Conservation (phyloP, 2,329 filamentous ascomycete genomes). For the Trichoderma afroharzianum region DNA sequence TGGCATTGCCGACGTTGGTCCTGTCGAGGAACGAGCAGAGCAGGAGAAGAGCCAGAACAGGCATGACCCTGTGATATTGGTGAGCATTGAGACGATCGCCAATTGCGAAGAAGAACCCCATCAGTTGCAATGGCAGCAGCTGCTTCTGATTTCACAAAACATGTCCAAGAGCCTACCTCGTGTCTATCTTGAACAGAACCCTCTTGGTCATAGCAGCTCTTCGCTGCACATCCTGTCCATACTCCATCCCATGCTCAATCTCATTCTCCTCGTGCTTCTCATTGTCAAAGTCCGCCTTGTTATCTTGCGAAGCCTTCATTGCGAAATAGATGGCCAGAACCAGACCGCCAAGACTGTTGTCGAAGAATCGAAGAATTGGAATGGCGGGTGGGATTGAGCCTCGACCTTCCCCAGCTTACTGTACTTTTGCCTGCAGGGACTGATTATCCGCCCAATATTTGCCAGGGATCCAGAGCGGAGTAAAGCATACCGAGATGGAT, state of each 20-base stretch:
- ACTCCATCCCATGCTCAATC: conserved; percentile 22
- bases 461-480: background rate
- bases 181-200: conserved; percentile 30
- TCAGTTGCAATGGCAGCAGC: background rate
- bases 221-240: conserved; percentile 15
- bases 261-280: conserved; percentile 22
- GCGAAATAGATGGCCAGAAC: background rate
- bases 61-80: conserved; percentile 49
- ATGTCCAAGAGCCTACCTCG: conserved; percentile 18
- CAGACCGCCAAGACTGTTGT: background rate
- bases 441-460: background rate
- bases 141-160: background rate
- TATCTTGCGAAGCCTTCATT: conserved; percentile 18
- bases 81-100: background rate
- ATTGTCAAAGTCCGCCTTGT: conserved; percentile 23
- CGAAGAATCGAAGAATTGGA: background rate
- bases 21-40: conserved; percentile 63
- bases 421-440: background rate
- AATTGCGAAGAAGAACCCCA: background rate
- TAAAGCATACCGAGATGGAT: background rate
- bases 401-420: background rate
- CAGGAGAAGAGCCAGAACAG: conserved; percentile 60
- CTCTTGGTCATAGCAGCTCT: conserved; percentile 22
- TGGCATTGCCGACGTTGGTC: conserved; percentile 71
- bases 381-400: background rate